phyloP scores from a whole-genome alignment of 2,329 filamentous ascomycete genomes.

The Arthrobotrys entomopaga region DNA sequence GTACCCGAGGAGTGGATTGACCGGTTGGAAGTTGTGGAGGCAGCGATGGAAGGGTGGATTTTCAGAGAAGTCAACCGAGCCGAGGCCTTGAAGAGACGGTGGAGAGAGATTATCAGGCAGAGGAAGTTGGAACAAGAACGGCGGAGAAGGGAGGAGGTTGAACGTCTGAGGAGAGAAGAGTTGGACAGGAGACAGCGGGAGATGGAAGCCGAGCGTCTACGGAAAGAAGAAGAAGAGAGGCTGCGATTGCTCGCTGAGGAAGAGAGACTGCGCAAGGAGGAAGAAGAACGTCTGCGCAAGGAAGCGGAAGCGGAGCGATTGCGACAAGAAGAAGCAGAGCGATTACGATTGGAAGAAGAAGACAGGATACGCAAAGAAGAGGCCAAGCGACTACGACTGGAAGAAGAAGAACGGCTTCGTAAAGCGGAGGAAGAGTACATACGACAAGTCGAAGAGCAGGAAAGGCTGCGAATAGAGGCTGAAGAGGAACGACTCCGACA shows the following conservation, averaged over 20 bases:
- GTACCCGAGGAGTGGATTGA: constrained; percentile 89
- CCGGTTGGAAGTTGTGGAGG: constrained; percentile 81
- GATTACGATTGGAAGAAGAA: constrained; percentile 31
- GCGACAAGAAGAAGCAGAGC: constrained; percentile 52
- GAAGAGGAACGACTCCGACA: constrained; percentile 9
- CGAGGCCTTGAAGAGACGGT: constrained; percentile 56
- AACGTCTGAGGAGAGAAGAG: constrained; percentile 37
- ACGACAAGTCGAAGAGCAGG: constrained; percentile 14
- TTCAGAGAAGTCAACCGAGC: constrained; percentile 76
- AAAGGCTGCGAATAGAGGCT: not conserved
- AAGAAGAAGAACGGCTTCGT: constrained; percentile 26
- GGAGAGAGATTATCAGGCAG: constrained; percentile 32
- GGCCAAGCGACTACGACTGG: constrained; percentile 29
- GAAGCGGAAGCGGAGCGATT: constrained; percentile 34
- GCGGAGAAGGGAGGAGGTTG: constrained; percentile 17
- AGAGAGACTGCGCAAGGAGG: constrained; percentile 39
- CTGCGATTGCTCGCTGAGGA: constrained; percentile 34
- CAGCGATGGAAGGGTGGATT: constrained; percentile 81
- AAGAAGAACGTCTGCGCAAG: constrained; percentile 43
- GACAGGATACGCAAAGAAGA: constrained; percentile 34
- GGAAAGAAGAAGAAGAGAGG: constrained; percentile 40
- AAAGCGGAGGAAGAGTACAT: constrained; percentile 10
- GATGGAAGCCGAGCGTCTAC: constrained; percentile 34
- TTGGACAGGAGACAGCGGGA: constrained; percentile 41
- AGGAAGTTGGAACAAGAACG: constrained; percentile 31